Conservation (phyloP, 2,329 filamentous ascomycete species). For the Colletotrichum shisoi region DNA sequence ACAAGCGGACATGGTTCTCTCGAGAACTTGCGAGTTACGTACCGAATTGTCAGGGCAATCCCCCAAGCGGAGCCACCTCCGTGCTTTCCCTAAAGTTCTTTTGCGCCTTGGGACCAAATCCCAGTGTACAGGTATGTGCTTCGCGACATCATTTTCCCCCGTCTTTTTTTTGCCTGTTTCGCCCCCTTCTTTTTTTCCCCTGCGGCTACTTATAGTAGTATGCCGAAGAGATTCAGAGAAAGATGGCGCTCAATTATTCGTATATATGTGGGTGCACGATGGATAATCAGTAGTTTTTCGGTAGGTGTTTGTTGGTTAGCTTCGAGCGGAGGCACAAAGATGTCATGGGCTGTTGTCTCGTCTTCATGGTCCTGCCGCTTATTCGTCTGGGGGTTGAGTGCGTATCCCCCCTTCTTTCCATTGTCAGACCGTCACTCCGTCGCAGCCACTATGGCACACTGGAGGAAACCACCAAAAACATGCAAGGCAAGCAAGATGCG, state of each 20-base stretch:
- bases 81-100: constrained; percentile 25
- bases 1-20: constrained; percentile 7
- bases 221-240: too few species aligned
- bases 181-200: background rate
- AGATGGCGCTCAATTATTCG: background rate
- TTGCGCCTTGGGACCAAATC: background rate
- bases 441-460: constrained; percentile 27
- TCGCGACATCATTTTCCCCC: background rate
- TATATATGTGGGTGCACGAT: background rate
- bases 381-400: constrained; percentile 36
- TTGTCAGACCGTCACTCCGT: constrained; percentile 12
- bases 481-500: constrained; percentile 39
- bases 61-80: constrained; percentile 27
- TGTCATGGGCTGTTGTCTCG: constrained; percentile 1
- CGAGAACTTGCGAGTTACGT: constrained; percentile 9
- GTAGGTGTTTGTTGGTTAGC: background rate
- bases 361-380: constrained; percentile 4
- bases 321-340: constrained; percentile 9
- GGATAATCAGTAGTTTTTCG: background rate
- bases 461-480: constrained; percentile 36
- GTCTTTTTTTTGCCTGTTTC: too few species aligned
- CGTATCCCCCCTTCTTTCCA: constrained; percentile 27
- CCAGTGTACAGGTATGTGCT: constrained; percentile 23
- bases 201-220: background rate
- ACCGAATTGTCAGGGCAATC: constrained; percentile 9